phyloP scores from a whole-genome alignment of 2,329 filamentous ascomycete species.

The Diplodia corticola region DNA sequence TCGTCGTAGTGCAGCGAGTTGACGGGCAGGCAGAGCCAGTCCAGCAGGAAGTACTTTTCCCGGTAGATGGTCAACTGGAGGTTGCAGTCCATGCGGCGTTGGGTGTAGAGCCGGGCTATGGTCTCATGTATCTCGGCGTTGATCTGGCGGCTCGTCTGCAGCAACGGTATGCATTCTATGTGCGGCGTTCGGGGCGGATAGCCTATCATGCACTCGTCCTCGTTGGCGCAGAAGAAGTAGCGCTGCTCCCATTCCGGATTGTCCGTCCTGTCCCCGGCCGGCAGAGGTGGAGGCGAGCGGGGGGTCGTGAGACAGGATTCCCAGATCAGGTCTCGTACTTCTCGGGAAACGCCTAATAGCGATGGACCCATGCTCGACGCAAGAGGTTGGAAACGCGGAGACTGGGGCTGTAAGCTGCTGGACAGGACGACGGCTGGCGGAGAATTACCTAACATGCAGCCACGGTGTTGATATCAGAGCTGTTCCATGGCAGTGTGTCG shows the following conservation, averaged over 20 bases:
- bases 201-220: conserved; percentile 3
- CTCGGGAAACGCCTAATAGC: conserved; percentile 6
- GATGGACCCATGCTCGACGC: neutral
- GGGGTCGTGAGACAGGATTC: conserved; percentile 12
- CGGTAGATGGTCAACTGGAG: neutral
- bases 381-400: neutral
- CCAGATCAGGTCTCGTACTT: conserved; percentile 17
- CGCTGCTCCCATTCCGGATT: neutral
- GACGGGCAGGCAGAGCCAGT: conserved; percentile 17
- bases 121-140: conserved; percentile 18
- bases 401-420: too few relatives aligned
- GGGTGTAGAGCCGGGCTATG: conserved; percentile 6
- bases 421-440: neutral
- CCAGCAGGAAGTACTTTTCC: conserved; percentile 16
- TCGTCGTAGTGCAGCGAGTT: conserved; percentile 15
- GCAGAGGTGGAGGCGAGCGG: neutral
- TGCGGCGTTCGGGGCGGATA: neutral
- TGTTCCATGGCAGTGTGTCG: neutral
- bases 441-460: neutral
- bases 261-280: neutral
- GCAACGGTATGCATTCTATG: neutral
- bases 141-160: conserved; percentile 1
- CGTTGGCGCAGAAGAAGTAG: conserved; percentile 6
- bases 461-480: neutral
- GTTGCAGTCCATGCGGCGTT: neutral